Evolutionary conservation across 768 basidiomycete species (phyloP).

Genomic region (Leccinum sublutescens): DNA sequence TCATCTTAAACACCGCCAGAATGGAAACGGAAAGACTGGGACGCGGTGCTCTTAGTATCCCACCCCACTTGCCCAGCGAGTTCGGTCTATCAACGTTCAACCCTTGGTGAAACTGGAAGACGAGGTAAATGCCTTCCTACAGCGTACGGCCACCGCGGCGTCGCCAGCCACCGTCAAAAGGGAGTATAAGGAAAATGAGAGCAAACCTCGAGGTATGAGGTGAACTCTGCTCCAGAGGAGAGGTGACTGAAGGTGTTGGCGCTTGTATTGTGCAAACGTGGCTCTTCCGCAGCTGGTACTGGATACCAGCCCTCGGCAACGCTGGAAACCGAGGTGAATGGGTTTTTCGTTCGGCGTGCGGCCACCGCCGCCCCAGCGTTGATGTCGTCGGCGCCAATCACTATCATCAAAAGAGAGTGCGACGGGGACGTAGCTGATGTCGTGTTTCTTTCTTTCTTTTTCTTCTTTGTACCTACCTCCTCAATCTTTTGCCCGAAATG

Average conservation of each 20-base stretch:
- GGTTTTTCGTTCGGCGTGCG: not conserved
- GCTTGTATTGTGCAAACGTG: no score
- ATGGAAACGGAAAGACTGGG: not conserved
- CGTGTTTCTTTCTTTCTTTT: not conserved
- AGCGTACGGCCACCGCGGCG: no score
- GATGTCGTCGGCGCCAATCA: no score
- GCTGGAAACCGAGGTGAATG: constrained; percentile 4
- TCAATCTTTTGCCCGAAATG: no score
- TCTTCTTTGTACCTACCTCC: no score
- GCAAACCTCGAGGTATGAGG: no score
- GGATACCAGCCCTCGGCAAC: not conserved
- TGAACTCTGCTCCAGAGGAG: no score
- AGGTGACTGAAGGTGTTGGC: no score
- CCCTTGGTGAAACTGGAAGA: constrained; percentile 2
- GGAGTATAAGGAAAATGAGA: no score
- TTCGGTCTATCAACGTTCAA: not conserved
- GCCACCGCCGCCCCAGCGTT: not conserved
- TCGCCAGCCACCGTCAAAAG: not conserved
- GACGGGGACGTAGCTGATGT: constrained; percentile 3
- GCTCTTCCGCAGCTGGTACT: no score
- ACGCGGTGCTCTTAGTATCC: not conserved
- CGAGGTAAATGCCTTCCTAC: constrained; percentile 3
- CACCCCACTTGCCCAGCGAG: not conserved
- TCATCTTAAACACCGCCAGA: no score
- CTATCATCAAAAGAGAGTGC: constrained; percentile 13